Evolutionary conservation across 2,329 filamentous ascomycete species (phyloP).

Genomic region (Aureobasidium leucospermi): DNA sequence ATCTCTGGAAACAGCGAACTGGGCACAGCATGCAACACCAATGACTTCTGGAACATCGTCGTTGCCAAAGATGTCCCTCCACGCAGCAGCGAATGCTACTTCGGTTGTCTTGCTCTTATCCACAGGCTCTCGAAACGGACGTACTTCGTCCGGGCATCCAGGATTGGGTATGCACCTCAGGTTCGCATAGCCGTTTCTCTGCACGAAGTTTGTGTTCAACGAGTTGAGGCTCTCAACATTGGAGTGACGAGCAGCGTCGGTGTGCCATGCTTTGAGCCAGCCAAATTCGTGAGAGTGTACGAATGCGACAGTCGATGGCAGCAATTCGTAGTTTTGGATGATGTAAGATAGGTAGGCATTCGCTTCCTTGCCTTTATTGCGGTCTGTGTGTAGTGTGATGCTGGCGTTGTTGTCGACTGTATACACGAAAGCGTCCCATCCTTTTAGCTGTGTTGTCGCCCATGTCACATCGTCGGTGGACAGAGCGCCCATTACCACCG

Average conservation of each 20-base stretch:
- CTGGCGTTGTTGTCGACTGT: conserved; percentile 25
- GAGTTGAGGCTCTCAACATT: conserved; percentile 21
- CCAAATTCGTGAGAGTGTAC: conserved; percentile 24
- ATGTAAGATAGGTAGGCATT: conserved; percentile 43
- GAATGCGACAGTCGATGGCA: conserved; percentile 23
- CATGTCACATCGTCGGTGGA: conserved; percentile 38
- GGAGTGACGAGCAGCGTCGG: conserved; percentile 21
- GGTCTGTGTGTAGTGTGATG: conserved; percentile 17
- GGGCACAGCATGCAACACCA: conserved; percentile 32
- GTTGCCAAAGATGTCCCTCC: conserved; percentile 19
- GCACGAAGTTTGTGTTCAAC: conserved; percentile 19
- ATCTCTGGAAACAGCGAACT: conserved; percentile 54
- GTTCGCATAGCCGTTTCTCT: conserved; percentile 23
- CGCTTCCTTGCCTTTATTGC: conserved; percentile 39
- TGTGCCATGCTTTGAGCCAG: conserved; percentile 24
- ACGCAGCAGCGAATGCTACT: conserved; percentile 9
- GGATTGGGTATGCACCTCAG: conserved; percentile 21
- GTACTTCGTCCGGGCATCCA: conserved; percentile 22
- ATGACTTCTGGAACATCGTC: conserved; percentile 21
- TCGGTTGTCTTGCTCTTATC: conserved; percentile 18
- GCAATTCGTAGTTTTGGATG: conserved; percentile 37
- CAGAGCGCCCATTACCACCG: conserved; percentile 36
- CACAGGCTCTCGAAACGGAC: conserved; percentile 18
- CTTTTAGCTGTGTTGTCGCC: conserved; percentile 37
- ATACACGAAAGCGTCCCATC: conserved; percentile 42